Conservation (phyloP, 805 yeast species). For the Yamadazyma takamatsuzukensis region DNA sequence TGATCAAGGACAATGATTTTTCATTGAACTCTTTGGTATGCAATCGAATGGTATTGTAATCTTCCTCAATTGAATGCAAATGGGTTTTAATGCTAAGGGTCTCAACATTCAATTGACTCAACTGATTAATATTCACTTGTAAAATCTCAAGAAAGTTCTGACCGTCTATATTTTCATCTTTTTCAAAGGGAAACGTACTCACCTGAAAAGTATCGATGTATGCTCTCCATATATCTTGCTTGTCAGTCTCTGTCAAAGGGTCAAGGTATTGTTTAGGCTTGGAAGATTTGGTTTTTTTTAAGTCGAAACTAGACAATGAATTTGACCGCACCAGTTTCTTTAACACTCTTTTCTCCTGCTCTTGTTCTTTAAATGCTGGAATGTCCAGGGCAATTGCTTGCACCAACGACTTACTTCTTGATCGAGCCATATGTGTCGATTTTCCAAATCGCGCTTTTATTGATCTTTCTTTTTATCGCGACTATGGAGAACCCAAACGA, state of each 20-base stretch:
- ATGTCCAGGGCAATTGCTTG: slow-evolving; percentile 55
- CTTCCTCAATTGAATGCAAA: slow-evolving; percentile 45
- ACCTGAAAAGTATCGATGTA: slow-evolving; percentile 6
- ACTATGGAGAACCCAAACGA: slow-evolving; percentile 22
- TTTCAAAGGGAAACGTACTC: too few relatives aligned
- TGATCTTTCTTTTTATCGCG: not conserved
- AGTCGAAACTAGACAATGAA: slow-evolving; percentile 8
- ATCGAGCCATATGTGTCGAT: slow-evolving; percentile 30
- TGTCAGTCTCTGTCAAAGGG: slow-evolving; percentile 5
- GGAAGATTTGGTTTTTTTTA: not conserved
- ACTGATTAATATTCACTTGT: slow-evolving; percentile 17
- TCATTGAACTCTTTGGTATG: slow-evolving; percentile 65
- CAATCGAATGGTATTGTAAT: slow-evolving; percentile 54
- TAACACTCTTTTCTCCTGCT: not conserved
- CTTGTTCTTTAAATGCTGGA: slow-evolving; percentile 22
- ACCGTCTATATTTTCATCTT: too few relatives aligned
- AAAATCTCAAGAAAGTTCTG: slow-evolving; percentile 36
- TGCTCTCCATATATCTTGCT: slow-evolving; percentile 1
- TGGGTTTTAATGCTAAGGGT: slow-evolving; percentile 43
- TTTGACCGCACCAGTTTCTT: slow-evolving; percentile 8
- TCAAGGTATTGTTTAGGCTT: slow-evolving; percentile 1
- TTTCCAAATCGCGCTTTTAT: slow-evolving; percentile 1
- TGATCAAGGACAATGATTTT: slow-evolving; percentile 49
- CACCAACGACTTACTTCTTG: slow-evolving; percentile 61
- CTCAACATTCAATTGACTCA: slow-evolving; percentile 37